A percentile compares a stretch with the other conserved stretches of the same genome.
Conservation (phyloP, 768 basidiomycete species). For the Stropharia rugosoannulata region DNA sequence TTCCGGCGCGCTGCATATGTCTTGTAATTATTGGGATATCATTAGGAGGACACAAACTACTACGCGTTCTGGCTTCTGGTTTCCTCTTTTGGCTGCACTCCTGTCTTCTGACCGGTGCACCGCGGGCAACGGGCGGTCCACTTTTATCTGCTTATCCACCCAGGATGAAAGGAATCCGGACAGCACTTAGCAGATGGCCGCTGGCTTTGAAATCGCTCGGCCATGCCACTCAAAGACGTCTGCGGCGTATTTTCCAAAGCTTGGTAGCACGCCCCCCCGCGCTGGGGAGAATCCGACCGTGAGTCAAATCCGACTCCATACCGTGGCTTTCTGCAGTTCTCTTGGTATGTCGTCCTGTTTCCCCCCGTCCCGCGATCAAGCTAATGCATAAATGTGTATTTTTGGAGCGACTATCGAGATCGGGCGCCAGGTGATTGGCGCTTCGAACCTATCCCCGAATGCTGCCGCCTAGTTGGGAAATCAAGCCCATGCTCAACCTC, state of each 20-base stretch:
- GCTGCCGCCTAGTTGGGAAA: slow-evolving; percentile 4
- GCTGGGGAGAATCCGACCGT: not conserved
- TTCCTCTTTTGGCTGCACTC: no score
- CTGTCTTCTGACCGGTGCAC: no score
- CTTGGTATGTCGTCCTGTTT: slow-evolving; percentile 1
- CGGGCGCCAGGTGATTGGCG: slow-evolving; percentile 7
- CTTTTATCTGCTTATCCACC: not conserved
- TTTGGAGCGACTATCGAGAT: not conserved
- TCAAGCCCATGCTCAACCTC: slow-evolving; percentile 1
- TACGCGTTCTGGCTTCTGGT: no score
- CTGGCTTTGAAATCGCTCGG: slow-evolving; percentile 2
- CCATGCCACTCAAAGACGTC: slow-evolving; percentile 1
- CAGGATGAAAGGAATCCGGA: not conserved
- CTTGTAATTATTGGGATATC: no score
- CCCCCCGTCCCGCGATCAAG: not conserved
- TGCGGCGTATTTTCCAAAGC: not conserved
- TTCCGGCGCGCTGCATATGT: no score
- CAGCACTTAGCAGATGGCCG: slow-evolving; percentile 4
- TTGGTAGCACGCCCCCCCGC: not conserved
- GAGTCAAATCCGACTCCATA: not conserved
- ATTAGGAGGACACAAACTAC: no score
- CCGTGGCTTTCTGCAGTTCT: not conserved
- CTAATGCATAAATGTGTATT: not conserved
- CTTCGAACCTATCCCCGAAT: slow-evolving; percentile 1
- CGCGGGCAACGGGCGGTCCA: no score